Base-by-base conservation (phyloP, 225 moss, liverwort and hornwort genomes). In the Neckera pumila region DNA sequence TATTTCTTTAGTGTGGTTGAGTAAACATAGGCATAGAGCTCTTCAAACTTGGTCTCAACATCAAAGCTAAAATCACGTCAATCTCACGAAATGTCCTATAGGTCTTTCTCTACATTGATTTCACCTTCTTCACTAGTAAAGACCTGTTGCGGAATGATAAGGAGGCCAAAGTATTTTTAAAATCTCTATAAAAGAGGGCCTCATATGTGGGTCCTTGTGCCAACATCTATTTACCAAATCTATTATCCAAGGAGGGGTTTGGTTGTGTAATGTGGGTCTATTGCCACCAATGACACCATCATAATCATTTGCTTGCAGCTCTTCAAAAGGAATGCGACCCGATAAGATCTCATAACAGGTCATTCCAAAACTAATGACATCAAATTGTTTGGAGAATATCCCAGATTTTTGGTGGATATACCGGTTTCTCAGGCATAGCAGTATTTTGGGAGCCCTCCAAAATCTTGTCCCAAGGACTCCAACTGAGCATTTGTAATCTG, bases 151-250 rank as follows among this genome's bases (percentile, higher is more conserved):
- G 8, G 45, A 45, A 45, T 45, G 45, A 45, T 45, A 2, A 33
- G 23, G 20, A 33, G 6, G 10, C 12, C 4, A 2, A 40, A 47
- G 7, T 3, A 10, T 11, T 8, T 8, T 1, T 1, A 60, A 2
- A 43, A 85, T 47, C 25, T 60, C 51, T n/a, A 14, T 30, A 40
- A 76, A 76, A 7, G 28, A 38, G 0, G 53, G 76, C 62, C 51
- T 85, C 76, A 17, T 27, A 19, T 27, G 13, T 0, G 2, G 27
- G 7, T 61, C 75, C 2, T 28, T 20, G 4, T 85, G 20, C 49
- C 61, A 85, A 62, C 75, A 85, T 45, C 61, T 74, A 18, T 17
- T 5, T 33, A 74, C 3, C 34, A 61, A 47, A 28, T 45, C n/a
- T 66, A 13, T 76, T 45, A 78, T 67, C 69, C 65, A 38, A 15